A percentile compares a stretch with the other conserved stretches of the same genome.
Evolutionary conservation across 2,329 filamentous ascomycete species (phyloP).

Genomic region (Fusarium chuoi): DNA sequence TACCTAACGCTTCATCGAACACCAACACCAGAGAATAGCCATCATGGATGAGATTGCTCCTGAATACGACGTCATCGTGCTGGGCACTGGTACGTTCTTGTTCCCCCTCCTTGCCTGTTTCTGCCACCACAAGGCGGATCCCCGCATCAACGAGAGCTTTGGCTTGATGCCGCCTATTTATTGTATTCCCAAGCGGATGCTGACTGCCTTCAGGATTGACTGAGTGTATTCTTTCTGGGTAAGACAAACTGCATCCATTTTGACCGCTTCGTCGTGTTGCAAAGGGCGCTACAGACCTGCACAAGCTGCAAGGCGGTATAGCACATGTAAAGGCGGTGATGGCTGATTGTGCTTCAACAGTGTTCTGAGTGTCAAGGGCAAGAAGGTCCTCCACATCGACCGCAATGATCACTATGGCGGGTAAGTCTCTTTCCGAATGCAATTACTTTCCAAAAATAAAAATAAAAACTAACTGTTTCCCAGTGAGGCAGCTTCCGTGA

Average conservation of each 20-base stretch:
- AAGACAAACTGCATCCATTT: conserved; percentile 49
- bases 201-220: conserved; percentile 77
- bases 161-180: conserved; percentile 8
- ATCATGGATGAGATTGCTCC: conserved; percentile 96
- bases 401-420: conserved; percentile 98
- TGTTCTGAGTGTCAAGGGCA: conserved; percentile 97
- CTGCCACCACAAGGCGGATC: conserved; percentile 29
- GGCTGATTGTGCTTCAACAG: conserved; percentile 51
- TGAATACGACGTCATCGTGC: conserved; percentile 98
- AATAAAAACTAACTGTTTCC: conserved; percentile 42
- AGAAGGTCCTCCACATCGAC: conserved; percentile 99
- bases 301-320: conserved; percentile 22
- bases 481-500: conserved; percentile 92
- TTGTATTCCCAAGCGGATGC: conserved; percentile 18
- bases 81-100: conserved; percentile 86
- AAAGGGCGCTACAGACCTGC: conserved; percentile 1
- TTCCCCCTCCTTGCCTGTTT: conserved; percentile 19
- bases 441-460: not conserved
- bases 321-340: conserved; percentile 37
- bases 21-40: conserved; percentile 26
- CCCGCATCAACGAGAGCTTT: conserved; percentile 39
- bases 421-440: conserved; percentile 63
- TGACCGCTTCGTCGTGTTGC: conserved; percentile 6
- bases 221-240: conserved; percentile 99
- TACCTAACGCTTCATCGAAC: conserved; percentile 4